Base-by-base conservation (phyloP, 495 filamentous ascomycete genomes). In the Hyphodiscus hymeniophilus region DNA sequence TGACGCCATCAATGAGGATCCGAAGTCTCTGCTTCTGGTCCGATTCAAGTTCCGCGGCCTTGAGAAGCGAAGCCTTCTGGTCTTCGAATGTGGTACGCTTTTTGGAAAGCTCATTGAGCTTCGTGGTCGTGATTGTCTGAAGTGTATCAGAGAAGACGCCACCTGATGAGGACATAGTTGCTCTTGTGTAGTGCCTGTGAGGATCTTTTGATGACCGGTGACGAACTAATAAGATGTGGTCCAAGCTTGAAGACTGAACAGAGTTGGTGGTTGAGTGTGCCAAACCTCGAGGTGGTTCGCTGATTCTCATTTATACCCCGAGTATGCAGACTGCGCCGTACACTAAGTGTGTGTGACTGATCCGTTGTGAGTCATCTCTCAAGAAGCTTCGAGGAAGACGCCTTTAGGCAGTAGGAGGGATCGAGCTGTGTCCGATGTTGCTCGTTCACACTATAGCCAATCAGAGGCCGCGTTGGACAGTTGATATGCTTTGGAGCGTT, bases 51-150 rank as follows among this genome's bases (percentile, higher is more conserved):
- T 66, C 28, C 7, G 63, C 54, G 10, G 54, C 51, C 8, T 43
- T 38, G 6, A 72, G 23, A 1, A 67, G 22, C 21, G 57, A 28
- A 26, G 65, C 50, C 48, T 70, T 75, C 13, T 62, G 57, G 1
- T 60, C 44, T 21, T 77, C 68, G 48, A 78, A 85, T 17, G 72
- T 55, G 2, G 54, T 55, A 21, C 75, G 76, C 50, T 81, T 72
- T 50, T 81, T 81, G 15, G 73, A 73, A 6, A 84, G 68, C 47
- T 81, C 79, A 16, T 62, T 67, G 41, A 84, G 72, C 56, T 85
- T 85, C 36, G 76, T 80, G 23, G 64, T 64, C 17, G 80, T 85
- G 63, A 85, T 82, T 8, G 77, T 76, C 50, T 76, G 73, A 15
- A 85, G 68, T 13, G 79, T 81, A 56, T 79, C 70, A 7, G 80